Base-by-base conservation (phyloP, 768 basidiomycete species). In the Multifurca ochricompacta region DNA sequence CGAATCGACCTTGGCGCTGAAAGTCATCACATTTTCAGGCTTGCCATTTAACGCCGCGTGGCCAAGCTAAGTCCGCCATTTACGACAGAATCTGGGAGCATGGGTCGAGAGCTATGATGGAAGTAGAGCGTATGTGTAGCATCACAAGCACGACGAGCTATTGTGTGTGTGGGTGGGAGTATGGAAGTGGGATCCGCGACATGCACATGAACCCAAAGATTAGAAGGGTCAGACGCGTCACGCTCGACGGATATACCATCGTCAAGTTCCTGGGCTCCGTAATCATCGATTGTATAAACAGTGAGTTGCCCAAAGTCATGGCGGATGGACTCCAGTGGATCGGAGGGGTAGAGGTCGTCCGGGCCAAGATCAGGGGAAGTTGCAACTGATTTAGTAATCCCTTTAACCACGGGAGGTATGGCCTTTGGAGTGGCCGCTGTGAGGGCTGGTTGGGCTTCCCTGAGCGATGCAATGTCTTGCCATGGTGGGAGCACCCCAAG, bases 181-280 rank as follows among this genome's bases (percentile, higher is more conserved):
- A 85, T 60, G 10, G 83, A 73, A 1, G 91, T 91, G 0, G 94
- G 94, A 66, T 99, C 96, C 9, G 96, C 94, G 52, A 99, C 77
- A 65, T 98, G 96, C 23, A 86, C 75, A 62, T 97, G 94, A 10
- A 95, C 65, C 95, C 96, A 98, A 41, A 70, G 65, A 18, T 68
- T 74, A 14, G 74, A 77, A 2, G 80, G 79, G 44, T 87, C 81
- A 3, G 70, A 69, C 4, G 77, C 73, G 30, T 85, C 75, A n/a
- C 70, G 64, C 59, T 95, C 88, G 28, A 97, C 64, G 2, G 93
- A 94, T 30, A 99, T 63, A 2, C 92, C 96, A 66, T 99, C 96
- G 65, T 99, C 96, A 19, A 98, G 76, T 64, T 99, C 96, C 62
- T 85, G 70, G 0, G 96, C 93, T 6, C 63, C 65, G 0, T 73